Base-by-base conservation (phyloP, 192 early-diverging fungal genomes). In the Coemansia sp. region DNA sequence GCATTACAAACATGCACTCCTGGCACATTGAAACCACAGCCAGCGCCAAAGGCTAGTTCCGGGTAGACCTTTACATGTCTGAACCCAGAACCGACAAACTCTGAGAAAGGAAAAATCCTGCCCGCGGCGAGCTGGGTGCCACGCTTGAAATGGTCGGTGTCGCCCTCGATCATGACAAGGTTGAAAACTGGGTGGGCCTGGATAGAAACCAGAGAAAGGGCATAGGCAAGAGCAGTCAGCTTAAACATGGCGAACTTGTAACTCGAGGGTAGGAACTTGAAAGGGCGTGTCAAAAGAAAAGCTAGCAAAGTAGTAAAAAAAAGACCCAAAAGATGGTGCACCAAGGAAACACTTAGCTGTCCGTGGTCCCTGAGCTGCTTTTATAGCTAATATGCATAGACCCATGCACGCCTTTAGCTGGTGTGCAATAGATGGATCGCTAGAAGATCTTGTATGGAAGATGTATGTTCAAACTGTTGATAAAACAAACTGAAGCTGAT, bases 301-400 rank as follows among this genome's bases (percentile, higher is more conserved):
- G 33, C 34, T 65, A 38, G 53, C 26, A 26, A 34, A 13, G 43
- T 66, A 45, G 57, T 11, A 66, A 25, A 72, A 72, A 72, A 66
- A 72, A 66, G 59, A 72, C 70, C 70, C 70, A 53, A 41, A 61
- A 34, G 52, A 61, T 62, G 45, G 70, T 61, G 70, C 70, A 66
- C 70, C 66, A 36, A 57, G 61, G 70, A 62, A 62, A 62, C 70
- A 55, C 11, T 66, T 38, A 18, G 16, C 37, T 26, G 38, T 37
- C 11, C 26, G 36, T 6, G 26, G 1, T 45, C 0, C 13, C 14
- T 14, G 23, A n/a, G n/a, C 38, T 39, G 26, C 62, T 71, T 71
- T 71, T 71, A 71, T 65, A 71, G n/a, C 11, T 59, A 26, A 43
- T 18, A n/a, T 7, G 2, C 18, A n/a, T 18, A 20, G n/a, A 43